Percentiles rank a stretch among this genome's conserved stretches.
Conservation (phyloP, 129 eudicot genomes). For the Kitagawia praeruptora region DNA sequence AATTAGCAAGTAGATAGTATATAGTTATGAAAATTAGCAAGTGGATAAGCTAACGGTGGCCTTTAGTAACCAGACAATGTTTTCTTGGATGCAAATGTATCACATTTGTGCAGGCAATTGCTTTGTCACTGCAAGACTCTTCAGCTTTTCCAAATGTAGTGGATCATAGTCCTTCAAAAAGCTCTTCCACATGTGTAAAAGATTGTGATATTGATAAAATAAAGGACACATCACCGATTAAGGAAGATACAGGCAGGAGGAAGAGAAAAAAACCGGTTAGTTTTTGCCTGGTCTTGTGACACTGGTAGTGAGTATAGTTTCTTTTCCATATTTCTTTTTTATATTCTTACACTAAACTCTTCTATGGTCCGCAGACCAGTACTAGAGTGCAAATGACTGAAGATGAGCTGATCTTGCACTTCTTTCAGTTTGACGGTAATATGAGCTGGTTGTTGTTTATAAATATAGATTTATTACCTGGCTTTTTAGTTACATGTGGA, state of each 20-base stretch:
- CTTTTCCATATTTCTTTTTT: neutral
- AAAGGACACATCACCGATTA: conserved; percentile 20
- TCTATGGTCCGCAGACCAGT: conserved; percentile 34
- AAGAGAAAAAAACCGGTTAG: conserved; percentile 62
- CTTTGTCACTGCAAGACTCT: conserved; percentile 79
- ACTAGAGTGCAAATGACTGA: conserved; percentile 86
- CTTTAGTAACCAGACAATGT: neutral
- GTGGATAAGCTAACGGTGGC: conserved; percentile 8
- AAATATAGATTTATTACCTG: neutral
- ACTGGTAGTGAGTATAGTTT: neutral
- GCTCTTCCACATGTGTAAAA: conserved; percentile 18
- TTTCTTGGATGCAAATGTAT: neutral
- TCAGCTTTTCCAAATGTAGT: conserved; percentile 32
- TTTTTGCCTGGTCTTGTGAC: conserved; percentile 4
- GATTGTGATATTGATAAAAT: conserved; percentile 13
- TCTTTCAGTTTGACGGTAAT: conserved; percentile 93
- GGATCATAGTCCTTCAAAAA: conserved; percentile 26
- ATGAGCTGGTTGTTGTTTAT: neutral
- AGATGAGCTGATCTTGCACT: conserved; percentile 77
- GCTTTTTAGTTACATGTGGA: neutral
- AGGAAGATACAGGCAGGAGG: conserved; percentile 48
- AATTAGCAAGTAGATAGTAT: too few relatives aligned
- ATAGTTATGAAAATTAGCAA: too few relatives aligned
- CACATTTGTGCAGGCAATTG: conserved; percentile 66
- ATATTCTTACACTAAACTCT: conserved; percentile 6